Percentiles rank a stretch among this genome's conserved stretches.
These are phyloP conservation scores for Verticillium zaregamsianum DNA, from an alignment of 2,329 filamentous ascomycete species.

Conservation along the genomic window DNA sequence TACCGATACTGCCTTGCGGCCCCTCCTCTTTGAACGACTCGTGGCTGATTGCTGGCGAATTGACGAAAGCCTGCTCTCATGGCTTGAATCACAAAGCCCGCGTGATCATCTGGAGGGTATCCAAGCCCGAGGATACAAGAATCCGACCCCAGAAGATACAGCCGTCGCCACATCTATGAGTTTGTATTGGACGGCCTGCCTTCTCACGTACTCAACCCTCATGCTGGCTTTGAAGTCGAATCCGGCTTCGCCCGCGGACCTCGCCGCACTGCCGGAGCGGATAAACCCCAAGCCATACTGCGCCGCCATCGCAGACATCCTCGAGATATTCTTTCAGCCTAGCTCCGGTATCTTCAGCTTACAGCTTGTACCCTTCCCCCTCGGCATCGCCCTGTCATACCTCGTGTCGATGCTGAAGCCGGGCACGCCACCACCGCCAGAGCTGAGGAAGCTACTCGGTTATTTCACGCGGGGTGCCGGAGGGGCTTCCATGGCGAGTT, in stretches of 20 bases:
- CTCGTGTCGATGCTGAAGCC: constrained; percentile 9
- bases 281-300: constrained; percentile 10
- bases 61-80: constrained; percentile 6
- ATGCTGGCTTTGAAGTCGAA: background rate
- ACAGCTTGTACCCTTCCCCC: constrained; percentile 9
- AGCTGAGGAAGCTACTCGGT: constrained; percentile 6
- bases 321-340: constrained; percentile 12
- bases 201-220: constrained; percentile 12
- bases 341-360: constrained; percentile 10
- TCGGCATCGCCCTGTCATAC: constrained; percentile 11
- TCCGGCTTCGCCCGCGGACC: background rate
- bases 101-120: constrained; percentile 2
- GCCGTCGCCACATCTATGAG: constrained; percentile 9
- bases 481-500: background rate
- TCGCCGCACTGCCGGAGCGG: constrained; percentile 4
- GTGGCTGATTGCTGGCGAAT: constrained; percentile 11
- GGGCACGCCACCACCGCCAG: background rate
- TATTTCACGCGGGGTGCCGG: constrained; percentile 10
- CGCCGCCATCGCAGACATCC: constrained; percentile 9
- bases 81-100: constrained; percentile 7
- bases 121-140: background rate
- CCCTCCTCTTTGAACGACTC: background rate
- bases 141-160: constrained; percentile 9
- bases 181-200: constrained; percentile 7
- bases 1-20: background rate